Percentiles rank a stretch among this genome's conserved stretches.
Conservation (phyloP, 148 eudicot species). For the Oxyria digyna region DNA sequence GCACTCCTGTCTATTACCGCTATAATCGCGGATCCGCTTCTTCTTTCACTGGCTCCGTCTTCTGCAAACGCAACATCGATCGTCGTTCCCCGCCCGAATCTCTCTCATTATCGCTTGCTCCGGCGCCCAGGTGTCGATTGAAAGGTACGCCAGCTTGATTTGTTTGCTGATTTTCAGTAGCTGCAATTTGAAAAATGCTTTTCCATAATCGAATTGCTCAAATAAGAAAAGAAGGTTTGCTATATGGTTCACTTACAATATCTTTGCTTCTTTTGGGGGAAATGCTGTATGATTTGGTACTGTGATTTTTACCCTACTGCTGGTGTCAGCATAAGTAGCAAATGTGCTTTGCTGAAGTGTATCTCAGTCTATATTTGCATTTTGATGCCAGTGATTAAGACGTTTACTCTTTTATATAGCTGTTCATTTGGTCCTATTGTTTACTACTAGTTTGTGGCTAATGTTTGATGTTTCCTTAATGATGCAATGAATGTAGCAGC, state of each 20-base stretch:
- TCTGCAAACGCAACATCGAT: conserved; percentile 18
- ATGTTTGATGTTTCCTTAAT: neutral
- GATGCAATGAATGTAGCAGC: conserved; percentile 15
- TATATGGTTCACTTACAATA: neutral
- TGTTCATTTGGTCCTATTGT: neutral
- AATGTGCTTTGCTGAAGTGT: neutral
- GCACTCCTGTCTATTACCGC: neutral
- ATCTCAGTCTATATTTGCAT: neutral
- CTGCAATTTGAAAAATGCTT: neutral
- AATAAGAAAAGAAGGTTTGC: neutral
- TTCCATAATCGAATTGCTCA: neutral
- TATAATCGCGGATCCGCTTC: conserved; percentile 12
- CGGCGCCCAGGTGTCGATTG: conserved; percentile 20
- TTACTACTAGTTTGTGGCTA: neutral
- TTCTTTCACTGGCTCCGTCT: conserved; percentile 13
- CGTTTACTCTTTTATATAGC: neutral
- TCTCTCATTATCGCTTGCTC: conserved; percentile 12
- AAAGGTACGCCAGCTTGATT: conserved; percentile 25
- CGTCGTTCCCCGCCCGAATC: conserved; percentile 14
- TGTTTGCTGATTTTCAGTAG: neutral
- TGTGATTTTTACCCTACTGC: no score
- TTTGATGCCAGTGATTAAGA: neutral
- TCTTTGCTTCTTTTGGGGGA: neutral
- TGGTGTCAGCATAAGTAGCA: neutral
- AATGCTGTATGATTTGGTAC: neutral